Conservation (phyloP, 352 stramenopile genomes). For the Phytophthora cactorum region DNA sequence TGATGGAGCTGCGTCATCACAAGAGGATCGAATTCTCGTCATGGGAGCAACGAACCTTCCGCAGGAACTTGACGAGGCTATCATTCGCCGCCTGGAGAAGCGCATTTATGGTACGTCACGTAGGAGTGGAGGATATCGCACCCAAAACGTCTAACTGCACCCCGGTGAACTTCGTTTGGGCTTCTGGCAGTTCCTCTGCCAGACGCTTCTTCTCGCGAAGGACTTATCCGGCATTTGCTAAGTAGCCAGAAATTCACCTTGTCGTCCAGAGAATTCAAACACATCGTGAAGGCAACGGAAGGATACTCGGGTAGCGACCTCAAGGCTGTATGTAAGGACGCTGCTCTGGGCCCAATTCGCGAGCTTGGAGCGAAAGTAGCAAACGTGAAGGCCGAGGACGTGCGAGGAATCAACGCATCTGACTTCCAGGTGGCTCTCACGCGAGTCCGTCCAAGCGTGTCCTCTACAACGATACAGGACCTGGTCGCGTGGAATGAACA, state of each 20-base stretch:
- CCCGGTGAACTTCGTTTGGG: not conserved
- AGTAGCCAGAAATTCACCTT: slow-evolving; percentile 56
- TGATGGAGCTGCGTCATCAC: slow-evolving; percentile 74
- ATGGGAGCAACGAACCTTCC: slow-evolving; percentile 90
- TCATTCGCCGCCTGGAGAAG: slow-evolving; percentile 87
- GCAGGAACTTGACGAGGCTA: slow-evolving; percentile 87
- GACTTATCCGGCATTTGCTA: slow-evolving; percentile 69
- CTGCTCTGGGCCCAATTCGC: slow-evolving; percentile 92
- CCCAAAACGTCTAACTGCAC: not conserved
- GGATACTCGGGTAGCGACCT: slow-evolving; percentile 89
- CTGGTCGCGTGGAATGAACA: slow-evolving; percentile 73
- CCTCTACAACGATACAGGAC: slow-evolving; percentile 52
- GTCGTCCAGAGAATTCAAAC: slow-evolving; percentile 64
- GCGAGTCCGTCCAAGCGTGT: slow-evolving; percentile 78
- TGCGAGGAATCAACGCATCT: slow-evolving; percentile 57
- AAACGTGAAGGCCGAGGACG: slow-evolving; percentile 63
- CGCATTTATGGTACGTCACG: slow-evolving; percentile 81
- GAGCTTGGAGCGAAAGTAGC: slow-evolving; percentile 67
- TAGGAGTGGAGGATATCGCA: not conserved
- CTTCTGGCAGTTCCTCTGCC: slow-evolving; percentile 74
- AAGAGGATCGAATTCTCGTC: slow-evolving; percentile 84
- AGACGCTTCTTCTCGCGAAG: slow-evolving; percentile 53
- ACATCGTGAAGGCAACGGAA: slow-evolving; percentile 75
- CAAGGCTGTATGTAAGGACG: slow-evolving; percentile 95
- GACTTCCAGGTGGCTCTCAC: slow-evolving; percentile 70